Percentiles rank a stretch among this genome's conserved stretches.
phyloP scores from a whole-genome alignment of 2,329 filamentous ascomycete genomes.

The Diplodia sapinea region DNA sequence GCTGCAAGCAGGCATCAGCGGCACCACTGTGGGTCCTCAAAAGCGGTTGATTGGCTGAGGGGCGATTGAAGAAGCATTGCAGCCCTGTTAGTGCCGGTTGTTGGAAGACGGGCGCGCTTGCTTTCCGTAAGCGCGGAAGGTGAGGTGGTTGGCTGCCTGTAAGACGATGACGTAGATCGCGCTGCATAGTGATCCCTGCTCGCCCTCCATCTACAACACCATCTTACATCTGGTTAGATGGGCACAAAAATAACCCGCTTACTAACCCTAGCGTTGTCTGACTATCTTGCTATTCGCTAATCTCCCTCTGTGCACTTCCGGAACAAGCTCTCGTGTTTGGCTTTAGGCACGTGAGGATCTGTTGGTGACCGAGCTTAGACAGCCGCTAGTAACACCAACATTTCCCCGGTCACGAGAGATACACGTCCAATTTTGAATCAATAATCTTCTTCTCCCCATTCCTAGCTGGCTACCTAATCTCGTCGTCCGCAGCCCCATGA shows the following conservation, averaged over 20 bases:
- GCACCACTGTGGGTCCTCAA: neutral
- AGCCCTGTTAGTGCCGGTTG: neutral
- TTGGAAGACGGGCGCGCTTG: no score
- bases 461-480: neutral
- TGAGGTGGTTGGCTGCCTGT: neutral
- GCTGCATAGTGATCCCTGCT: neutral
- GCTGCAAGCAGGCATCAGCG: conserved; percentile 1
- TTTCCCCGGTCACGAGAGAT: neutral
- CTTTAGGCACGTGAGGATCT: no score
- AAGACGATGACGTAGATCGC: neutral
- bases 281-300: no score
- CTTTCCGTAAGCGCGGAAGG: neutral
- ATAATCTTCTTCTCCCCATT: neutral
- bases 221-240: no score
- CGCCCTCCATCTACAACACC: neutral
- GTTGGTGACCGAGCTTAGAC: no score
- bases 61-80: neutral
- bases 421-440: neutral
- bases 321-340: no score
- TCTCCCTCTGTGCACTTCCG: no score
- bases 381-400: no score
- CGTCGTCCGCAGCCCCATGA: neutral
- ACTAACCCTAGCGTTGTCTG: no score
- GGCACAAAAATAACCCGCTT: no score
- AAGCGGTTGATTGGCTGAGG: neutral